A percentile compares a stretch with the other conserved stretches of the same genome.
These are phyloP conservation scores for Solanum hybrid DNA, from an alignment of 305 asterid species.

Conservation along the genomic window DNA sequence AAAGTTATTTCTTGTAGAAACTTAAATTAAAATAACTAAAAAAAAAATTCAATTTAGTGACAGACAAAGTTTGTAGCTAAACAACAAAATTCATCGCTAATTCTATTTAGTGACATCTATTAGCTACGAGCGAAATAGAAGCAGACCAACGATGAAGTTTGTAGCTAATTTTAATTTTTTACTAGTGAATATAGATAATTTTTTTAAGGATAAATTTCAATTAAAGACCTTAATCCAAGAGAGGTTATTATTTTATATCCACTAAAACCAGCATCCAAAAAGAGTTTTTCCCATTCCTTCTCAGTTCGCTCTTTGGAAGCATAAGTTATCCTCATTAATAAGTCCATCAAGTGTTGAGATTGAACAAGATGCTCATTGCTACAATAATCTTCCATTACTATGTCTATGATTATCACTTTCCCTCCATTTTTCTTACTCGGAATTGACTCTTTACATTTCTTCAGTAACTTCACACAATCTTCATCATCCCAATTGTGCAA, in stretches of 20 bases:
- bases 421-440: conserved; percentile 14
- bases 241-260: conserved; percentile 1
- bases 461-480: conserved; percentile 21
- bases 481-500: conserved; percentile 45
- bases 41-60: not conserved
- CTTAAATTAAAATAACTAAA: not conserved
- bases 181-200: not conserved
- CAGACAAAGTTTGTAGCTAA: no score
- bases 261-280: not conserved
- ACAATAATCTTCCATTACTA: not conserved
- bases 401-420: conserved; percentile 20
- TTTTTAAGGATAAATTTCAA: not conserved
- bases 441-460: conserved; percentile 39
- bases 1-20: not conserved
- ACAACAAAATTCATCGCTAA: no score
- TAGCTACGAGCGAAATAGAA: not conserved
- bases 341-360: not conserved
- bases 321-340: not conserved
- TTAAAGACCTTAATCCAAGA: conserved; percentile 1
- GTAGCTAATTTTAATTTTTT: fast-evolving
- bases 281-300: conserved; percentile 5
- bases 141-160: fast-evolving
- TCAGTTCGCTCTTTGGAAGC: conserved; percentile 6
- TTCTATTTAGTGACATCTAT: fast-evolving
- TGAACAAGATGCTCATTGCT: not conserved